phyloP scores from a whole-genome alignment of 2,329 filamentous ascomycete genomes.

The Pseudogymnoascus destructans region DNA sequence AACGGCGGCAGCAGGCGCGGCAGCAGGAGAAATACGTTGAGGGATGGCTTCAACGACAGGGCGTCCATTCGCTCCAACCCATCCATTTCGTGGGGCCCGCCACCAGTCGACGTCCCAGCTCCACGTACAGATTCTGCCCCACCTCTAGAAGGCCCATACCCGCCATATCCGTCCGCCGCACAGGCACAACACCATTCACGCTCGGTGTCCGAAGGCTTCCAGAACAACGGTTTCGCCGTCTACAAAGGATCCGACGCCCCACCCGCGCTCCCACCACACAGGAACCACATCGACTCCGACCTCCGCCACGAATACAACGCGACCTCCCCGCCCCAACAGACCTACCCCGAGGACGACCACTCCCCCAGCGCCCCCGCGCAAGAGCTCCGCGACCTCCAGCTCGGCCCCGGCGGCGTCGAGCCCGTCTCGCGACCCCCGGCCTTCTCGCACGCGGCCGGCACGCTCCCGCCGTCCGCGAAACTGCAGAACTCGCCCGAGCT shows the following conservation, averaged over 20 bases:
- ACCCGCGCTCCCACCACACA: conserved; percentile 21
- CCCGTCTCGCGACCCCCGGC: conserved; percentile 67
- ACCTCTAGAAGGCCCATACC: conserved; percentile 20
- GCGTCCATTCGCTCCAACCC: conserved; percentile 39
- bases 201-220: conserved; percentile 25
- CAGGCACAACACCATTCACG: conserved; percentile 12
- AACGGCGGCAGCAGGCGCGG: conserved; percentile 36
- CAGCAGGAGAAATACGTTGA: conserved; percentile 42
- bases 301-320: background rate
- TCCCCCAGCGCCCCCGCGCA: conserved; percentile 32
- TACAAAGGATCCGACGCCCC: conserved; percentile 22
- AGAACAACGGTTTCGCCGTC: conserved; percentile 13
- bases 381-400: conserved; percentile 43
- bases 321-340: background rate
- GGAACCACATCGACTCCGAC: background rate
- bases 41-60: conserved; percentile 45
- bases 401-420: conserved; percentile 43
- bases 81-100: conserved; percentile 27
- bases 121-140: conserved; percentile 39
- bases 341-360: conserved; percentile 37
- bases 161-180: background rate
- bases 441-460: conserved; percentile 62
- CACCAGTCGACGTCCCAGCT: conserved; percentile 13
- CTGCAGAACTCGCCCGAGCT: conserved; percentile 66
- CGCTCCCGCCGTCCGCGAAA: conserved; percentile 48